phyloP scores from a whole-genome alignment of 2,329 filamentous ascomycete species.

The Pezicula rhizophila region DNA sequence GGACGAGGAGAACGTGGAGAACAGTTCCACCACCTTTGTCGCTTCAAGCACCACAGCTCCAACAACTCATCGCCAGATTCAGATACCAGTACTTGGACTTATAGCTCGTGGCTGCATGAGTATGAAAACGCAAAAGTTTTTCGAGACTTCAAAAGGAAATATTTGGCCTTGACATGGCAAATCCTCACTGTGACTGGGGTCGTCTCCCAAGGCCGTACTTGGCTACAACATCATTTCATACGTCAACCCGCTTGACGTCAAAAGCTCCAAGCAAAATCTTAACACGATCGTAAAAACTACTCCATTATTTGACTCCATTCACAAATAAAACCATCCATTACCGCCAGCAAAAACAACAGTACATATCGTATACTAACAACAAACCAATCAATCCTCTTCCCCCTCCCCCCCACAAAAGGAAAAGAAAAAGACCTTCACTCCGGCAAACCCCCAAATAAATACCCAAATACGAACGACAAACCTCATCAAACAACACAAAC shows the following conservation, averaged over 20 bases:
- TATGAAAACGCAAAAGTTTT: conserved; percentile 1
- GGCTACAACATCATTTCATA: conserved; percentile 4
- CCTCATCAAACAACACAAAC: too few species aligned
- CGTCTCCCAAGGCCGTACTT: conserved; percentile 5
- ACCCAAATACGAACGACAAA: too few species aligned
- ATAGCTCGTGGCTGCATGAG: neutral
- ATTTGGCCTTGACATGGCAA: conserved; percentile 5
- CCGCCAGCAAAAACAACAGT: too few species aligned
- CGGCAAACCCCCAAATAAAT: too few species aligned
- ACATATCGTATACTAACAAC: too few species aligned
- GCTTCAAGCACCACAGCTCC: neutral
- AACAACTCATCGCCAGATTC: neutral
- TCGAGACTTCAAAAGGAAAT: conserved; percentile 3
- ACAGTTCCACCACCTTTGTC: neutral
- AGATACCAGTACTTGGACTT: neutral
- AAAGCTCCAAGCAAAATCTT: neutral
- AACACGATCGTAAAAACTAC: neutral
- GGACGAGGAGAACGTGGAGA: neutral
- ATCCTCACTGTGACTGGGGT: conserved; percentile 2
- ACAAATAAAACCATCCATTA: neutral
- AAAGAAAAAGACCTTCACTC: too few species aligned
- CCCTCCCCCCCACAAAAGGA: too few species aligned
- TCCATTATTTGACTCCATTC: neutral
- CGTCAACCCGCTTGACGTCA: conserved; percentile 2
- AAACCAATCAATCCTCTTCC: too few species aligned